A percentile compares a stretch with the other conserved stretches of the same genome.
phyloP scores from a whole-genome alignment of 192 early-diverging fungal species.

The Podila minutissima region DNA sequence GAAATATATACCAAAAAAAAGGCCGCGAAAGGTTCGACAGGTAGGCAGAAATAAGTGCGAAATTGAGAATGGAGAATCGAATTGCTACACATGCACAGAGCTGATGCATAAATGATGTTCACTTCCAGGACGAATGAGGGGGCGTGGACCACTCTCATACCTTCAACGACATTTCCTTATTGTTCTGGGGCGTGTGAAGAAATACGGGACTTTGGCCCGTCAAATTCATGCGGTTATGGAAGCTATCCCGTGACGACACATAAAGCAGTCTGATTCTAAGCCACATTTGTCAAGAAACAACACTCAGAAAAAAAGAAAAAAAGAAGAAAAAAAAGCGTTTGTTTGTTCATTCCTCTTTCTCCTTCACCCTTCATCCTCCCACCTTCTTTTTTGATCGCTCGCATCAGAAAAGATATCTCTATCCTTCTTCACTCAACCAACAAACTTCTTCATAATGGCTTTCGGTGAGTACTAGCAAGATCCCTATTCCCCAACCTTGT shows the following conservation, averaged over 20 bases:
- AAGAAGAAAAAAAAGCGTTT: slow-evolving; percentile 1
- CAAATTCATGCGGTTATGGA: too few relatives aligned
- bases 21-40: neutral
- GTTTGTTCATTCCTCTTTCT: neutral
- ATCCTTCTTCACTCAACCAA: slow-evolving; percentile 1
- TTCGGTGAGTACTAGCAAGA: slow-evolving; percentile 20
- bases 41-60: neutral
- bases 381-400: neutral
- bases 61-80: too few relatives aligned
- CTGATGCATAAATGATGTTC: too few relatives aligned
- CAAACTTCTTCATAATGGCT: slow-evolving; percentile 23
- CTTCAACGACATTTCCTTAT: too few relatives aligned
- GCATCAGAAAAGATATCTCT: slow-evolving; percentile 5
- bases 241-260: neutral
- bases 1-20: neutral
- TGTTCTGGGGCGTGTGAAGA: too few relatives aligned
- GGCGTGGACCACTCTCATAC: too few relatives aligned
- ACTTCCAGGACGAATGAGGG: too few relatives aligned
- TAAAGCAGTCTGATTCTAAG: neutral
- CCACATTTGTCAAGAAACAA: slow-evolving; percentile 1
- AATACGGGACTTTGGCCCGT: neutral
- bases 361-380: neutral
- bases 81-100: too few relatives aligned
- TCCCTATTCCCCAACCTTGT: neutral
- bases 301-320: slow-evolving; percentile 8